Evolutionary conservation across 257 asterid genomes (phyloP), one percentile per base, ranked within the genome.

Genomic region (Solanum gandarillasii): DNA sequence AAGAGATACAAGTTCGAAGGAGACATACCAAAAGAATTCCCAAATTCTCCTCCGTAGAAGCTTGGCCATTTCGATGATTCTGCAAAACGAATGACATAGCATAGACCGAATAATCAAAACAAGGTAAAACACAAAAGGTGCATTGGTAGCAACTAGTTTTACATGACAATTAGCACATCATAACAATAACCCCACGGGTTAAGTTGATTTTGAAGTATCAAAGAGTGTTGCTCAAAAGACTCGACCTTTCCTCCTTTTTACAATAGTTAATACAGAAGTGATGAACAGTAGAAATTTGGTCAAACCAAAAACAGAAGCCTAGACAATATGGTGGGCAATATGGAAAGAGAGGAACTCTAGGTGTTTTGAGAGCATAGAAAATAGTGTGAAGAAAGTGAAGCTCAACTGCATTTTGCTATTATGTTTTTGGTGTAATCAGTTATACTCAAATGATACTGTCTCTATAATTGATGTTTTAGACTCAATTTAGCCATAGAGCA

Each of bases 21-120:
- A 71, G 32, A 21, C 89, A 20, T 92, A 97, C 99, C 99, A 97
- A 92, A 74, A 97, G 92, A 85, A 97, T 90, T 89, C 99, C 99
- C 83, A 97, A 92, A 91, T 97, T 97, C 88, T 93, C 93, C 88
- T 97, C 99, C 6, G 95, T 93, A 89, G 93, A 92, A 91, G 93
- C 92, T 78, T 90, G 93, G 86, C 72, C 62, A 87, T 90, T 93
- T 65, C 87, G 92, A 79, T 89, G 95, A 86, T 86, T 88, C 98
- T 95, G 98, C 83, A 89, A 83, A 89, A 85, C 58, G 75, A 88
- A 82, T 82, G 36, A 29, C 41, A 87, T 11, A 87, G 67, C 86
- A 82, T 29, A 76, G 41, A 29, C 70, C 85, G 20, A 82, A 48
- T 48, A 82, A 29, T 82, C 70, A 46, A 31, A 29, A 82, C 43